Evolutionary conservation across 2,329 filamentous ascomycete genomes (phyloP), one percentile per base, ranked within the genome.

Genomic region (Zymoseptoria passerinii): DNA sequence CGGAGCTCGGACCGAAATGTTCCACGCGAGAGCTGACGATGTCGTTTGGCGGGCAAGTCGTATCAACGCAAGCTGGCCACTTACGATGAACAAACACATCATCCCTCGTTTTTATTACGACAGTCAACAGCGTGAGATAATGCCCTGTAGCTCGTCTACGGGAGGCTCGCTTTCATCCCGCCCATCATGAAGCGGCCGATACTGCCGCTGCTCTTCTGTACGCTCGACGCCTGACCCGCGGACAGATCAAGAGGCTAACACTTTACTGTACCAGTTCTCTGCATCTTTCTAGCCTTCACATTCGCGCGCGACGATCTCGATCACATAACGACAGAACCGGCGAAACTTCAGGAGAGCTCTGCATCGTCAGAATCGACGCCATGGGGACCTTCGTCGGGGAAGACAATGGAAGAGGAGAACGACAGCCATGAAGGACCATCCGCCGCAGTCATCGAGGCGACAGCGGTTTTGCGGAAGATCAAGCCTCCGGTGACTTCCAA

Each of bases 391-490:
- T 50, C 54, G 20, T 52, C 40, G 28, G 20, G 18, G 16, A 57
- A 52, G 40, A 40, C 18, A 50, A 44, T 28, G n/a, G 40, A 57
- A 27, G 48, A 53, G 35, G 54, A 27, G 35, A 23, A 44, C 20
- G 57, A 60, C 50, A 50, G 50, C 27, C 9, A 29, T 48, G 51
- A 57, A 18, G 56, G 55, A 28, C 52, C 59, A 40, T 59, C 59
- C 28, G 53, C 20, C 8, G 61, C 62, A 29, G 64, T 73, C 56
- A 56, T 72, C 63, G 68, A 81, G 62, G 77, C 76, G 8, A 70
- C 69, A 49, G 61, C 65, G 1, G 67, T 76, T 28, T 71, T 80
- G 6, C 71, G 67, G 53, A 75, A 74, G 63, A 73, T 78, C 55
- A 73, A 72, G 58, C 71, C 76, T 10, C 71, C 74, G 8, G 66